These are phyloP conservation scores for Croton setiger DNA, from an alignment of 441 rosid species.

Conservation along the genomic window DNA sequence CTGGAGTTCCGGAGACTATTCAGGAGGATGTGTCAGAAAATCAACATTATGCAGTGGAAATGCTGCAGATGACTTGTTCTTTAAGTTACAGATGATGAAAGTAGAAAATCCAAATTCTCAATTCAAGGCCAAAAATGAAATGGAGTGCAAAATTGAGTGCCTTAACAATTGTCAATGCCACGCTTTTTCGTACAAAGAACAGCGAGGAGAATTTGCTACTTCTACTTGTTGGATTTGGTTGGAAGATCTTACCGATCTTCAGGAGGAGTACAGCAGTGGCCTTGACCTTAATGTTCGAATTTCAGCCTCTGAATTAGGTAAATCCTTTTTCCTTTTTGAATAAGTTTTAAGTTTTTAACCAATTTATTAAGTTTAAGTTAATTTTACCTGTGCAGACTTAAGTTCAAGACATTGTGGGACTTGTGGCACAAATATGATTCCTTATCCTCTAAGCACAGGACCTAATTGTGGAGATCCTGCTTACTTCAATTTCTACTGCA, in stretches of 20 bases:
- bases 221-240: conserved; percentile 63
- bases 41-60: conserved; percentile 34
- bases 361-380: background rate
- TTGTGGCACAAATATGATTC: conserved; percentile 50
- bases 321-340: background rate
- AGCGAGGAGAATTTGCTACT: conserved; percentile 11
- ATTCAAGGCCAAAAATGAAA: conserved; percentile 33
- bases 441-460: conserved; percentile 68
- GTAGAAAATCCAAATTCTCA: conserved; percentile 49
- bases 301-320: conserved; percentile 48
- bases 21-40: conserved; percentile 50
- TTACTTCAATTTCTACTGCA: conserved; percentile 50
- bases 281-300: conserved; percentile 39
- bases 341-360: background rate
- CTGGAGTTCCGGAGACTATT: conserved; percentile 43
- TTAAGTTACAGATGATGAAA: conserved; percentile 45
- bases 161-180: conserved; percentile 47
- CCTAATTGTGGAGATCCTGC: conserved; percentile 52
- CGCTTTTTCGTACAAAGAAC: conserved; percentile 43
- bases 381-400: conserved; percentile 36
- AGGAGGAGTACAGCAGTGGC: conserved; percentile 42
- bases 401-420: conserved; percentile 40
- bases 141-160: conserved; percentile 50
- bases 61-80: conserved; percentile 32
- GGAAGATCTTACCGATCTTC: conserved; percentile 42